Percentiles rank a stretch among this genome's conserved stretches.
Conservation (phyloP, 2,329 filamentous ascomycete genomes). For the Cordyceps militaris region DNA sequence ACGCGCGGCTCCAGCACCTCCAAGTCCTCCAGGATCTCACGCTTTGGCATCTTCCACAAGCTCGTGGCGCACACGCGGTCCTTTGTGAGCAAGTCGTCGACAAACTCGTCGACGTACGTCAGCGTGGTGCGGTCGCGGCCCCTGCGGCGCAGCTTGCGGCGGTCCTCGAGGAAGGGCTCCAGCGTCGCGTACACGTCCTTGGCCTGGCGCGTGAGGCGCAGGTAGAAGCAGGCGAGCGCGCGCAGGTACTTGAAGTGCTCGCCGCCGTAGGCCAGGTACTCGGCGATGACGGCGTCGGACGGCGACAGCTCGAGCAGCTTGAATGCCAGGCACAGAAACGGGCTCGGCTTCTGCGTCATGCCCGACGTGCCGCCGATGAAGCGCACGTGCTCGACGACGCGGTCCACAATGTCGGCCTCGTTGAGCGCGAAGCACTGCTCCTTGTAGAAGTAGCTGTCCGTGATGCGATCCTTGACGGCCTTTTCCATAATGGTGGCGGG, state of each 20-base stretch:
- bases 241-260: constrained; percentile 80
- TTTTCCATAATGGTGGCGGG: constrained; percentile 95
- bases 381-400: constrained; percentile 72
- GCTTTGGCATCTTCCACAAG: constrained; percentile 81
- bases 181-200: constrained; percentile 73
- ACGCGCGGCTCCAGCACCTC: constrained; percentile 79
- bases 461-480: constrained; percentile 88
- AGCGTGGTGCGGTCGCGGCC: constrained; percentile 67
- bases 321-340: constrained; percentile 90
- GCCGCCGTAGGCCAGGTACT: constrained; percentile 72
- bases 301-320: constrained; percentile 89
- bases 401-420: constrained; percentile 73
- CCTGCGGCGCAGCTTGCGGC: constrained; percentile 72
- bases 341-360: constrained; percentile 74
- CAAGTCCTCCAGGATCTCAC: constrained; percentile 79
- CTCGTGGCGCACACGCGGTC: constrained; percentile 87
- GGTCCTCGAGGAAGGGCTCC: constrained; percentile 77
- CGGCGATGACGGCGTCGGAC: constrained; percentile 66
- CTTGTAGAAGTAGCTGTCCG: constrained; percentile 96
- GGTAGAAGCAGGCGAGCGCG: constrained; percentile 84
- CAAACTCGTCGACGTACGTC: constrained; percentile 83
- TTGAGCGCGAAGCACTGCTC: constrained; percentile 98
- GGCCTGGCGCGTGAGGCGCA: constrained; percentile 77
- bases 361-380: constrained; percentile 88
- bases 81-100: constrained; percentile 85